Conservation (phyloP, 768 basidiomycete genomes). For the Lanmaoa pseudosensibilis region DNA sequence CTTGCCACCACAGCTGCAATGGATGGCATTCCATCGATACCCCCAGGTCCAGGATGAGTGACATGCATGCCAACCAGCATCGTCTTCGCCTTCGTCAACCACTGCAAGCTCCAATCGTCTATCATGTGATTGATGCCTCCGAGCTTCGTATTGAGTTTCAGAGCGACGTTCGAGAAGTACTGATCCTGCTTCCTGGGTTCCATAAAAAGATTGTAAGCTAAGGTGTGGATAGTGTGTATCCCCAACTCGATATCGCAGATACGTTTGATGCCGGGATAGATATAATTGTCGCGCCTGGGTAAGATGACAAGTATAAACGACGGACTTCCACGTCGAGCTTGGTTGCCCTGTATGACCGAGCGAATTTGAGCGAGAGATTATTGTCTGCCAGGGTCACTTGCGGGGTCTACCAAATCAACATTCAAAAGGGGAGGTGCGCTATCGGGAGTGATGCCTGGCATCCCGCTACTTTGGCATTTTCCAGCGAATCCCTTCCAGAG, state of each 20-base stretch:
- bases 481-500: slow-evolving; percentile 53
- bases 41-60: slow-evolving; percentile 72
- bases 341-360: slow-evolving; percentile 34
- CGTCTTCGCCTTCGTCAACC: slow-evolving; percentile 66
- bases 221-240: slow-evolving; percentile 74
- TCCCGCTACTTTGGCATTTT: slow-evolving; percentile 62
- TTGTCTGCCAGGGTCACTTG: slow-evolving; percentile 36
- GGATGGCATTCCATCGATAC: slow-evolving; percentile 70
- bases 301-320: slow-evolving; percentile 72
- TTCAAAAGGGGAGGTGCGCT: slow-evolving; percentile 40
- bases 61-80: slow-evolving; percentile 89
- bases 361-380: slow-evolving; percentile 43
- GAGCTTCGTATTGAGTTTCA: slow-evolving; percentile 83
- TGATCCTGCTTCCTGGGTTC: slow-evolving; percentile 64
- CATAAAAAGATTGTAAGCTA: slow-evolving; percentile 56
- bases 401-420: slow-evolving; percentile 1
- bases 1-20: slow-evolving; percentile 84
- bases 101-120: slow-evolving; percentile 53
- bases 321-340: slow-evolving; percentile 40
- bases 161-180: slow-evolving; percentile 78
- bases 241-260: slow-evolving; percentile 75
- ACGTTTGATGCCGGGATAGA: slow-evolving; percentile 81
- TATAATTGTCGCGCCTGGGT: slow-evolving; percentile 64
- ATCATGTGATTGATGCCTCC: slow-evolving; percentile 82
- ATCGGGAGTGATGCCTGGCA: slow-evolving; percentile 55